Evolutionary conservation across 148 eudicot species (phyloP).

Genomic region (Rhododendron vialii): DNA sequence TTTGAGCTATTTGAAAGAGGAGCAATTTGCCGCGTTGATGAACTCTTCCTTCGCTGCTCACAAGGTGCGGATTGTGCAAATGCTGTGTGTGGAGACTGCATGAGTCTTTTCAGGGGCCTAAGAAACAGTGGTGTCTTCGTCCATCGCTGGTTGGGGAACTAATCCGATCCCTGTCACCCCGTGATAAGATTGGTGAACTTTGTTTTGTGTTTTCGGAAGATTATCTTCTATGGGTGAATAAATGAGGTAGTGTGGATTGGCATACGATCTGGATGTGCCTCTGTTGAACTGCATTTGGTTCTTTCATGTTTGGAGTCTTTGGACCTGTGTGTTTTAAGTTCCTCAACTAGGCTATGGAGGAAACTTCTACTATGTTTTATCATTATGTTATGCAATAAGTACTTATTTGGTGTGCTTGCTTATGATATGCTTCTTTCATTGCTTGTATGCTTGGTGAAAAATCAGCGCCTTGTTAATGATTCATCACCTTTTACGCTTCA

Average conservation of each 20-base stretch:
- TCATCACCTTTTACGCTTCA: not conserved
- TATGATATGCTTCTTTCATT: not conserved
- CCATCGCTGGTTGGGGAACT: conserved; percentile 71
- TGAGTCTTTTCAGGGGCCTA: conserved; percentile 43
- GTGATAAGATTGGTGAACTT: not conserved
- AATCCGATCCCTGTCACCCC: conserved; percentile 1
- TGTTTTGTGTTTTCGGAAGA: not conserved
- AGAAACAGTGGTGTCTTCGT: conserved; percentile 65
- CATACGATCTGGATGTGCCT: conserved; percentile 8
- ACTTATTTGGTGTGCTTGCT: not conserved
- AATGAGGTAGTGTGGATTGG: conserved; percentile 18
- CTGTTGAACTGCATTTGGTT: conserved; percentile 6
- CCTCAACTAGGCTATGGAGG: conserved; percentile 3
- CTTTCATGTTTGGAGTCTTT: not conserved
- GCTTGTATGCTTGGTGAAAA: not conserved
- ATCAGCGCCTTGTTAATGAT: not conserved
- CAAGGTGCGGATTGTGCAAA: conserved; percentile 27
- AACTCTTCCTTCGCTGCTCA: conserved; percentile 62
- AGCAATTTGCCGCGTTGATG: conserved; percentile 68
- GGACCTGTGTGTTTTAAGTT: conserved; percentile 8
- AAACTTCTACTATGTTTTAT: not conserved
- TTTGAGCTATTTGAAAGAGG: conserved; percentile 62
- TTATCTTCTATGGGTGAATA: conserved; percentile 8
- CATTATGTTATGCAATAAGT: not conserved
- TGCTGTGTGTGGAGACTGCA: conserved; percentile 32